Conservation (phyloP, 371 early-diverging fungal genomes). For the Mucor mucedo region DNA sequence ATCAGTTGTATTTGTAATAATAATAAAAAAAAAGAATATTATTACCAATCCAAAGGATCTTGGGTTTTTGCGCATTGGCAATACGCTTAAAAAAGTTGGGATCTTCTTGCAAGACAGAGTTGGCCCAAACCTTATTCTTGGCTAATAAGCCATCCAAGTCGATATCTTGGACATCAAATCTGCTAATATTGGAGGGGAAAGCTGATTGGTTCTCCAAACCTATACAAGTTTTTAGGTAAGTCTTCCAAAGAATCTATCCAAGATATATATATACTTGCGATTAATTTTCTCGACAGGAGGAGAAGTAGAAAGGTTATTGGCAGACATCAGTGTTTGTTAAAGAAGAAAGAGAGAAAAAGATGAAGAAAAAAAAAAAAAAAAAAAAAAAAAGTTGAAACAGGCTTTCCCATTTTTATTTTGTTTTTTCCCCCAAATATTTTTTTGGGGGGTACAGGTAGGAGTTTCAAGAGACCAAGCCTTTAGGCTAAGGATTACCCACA, state of each 20-base stretch:
- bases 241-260: too few species aligned
- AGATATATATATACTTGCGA: not conserved
- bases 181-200: slow-evolving; percentile 1
- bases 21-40: not conserved
- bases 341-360: not conserved
- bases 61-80: slow-evolving; percentile 79
- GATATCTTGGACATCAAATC: slow-evolving; percentile 32
- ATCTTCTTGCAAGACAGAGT: slow-evolving; percentile 36
- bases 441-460: not conserved
- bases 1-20: not conserved
- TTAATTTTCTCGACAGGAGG: too few species aligned
- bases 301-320: not conserved
- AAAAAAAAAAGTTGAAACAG: not conserved
- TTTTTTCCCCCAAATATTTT: not conserved
- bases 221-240: not conserved
- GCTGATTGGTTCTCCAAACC: not conserved
- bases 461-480: too few species aligned
- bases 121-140: slow-evolving; percentile 46
- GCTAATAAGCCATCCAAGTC: slow-evolving; percentile 32
- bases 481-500: not conserved
- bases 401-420: not conserved
- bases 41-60: slow-evolving; percentile 86
- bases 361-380: not conserved
- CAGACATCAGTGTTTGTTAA: not conserved
- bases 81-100: slow-evolving; percentile 52